These are phyloP conservation scores for Volvariella surrecta DNA, from an alignment of 1,284 basidiomycete species.

Conservation along the genomic window DNA sequence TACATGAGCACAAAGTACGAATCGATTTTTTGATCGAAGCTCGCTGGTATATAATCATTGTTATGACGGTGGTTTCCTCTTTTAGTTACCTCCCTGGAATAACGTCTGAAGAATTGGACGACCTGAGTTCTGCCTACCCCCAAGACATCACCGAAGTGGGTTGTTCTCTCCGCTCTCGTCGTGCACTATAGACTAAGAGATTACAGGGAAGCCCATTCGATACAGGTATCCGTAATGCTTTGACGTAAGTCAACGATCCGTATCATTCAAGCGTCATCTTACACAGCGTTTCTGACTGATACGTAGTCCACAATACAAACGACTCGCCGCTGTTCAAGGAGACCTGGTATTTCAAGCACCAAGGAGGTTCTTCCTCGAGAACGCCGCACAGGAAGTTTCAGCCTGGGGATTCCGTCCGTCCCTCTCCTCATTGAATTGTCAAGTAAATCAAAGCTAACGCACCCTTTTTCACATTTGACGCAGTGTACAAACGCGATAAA, in stretches of 20 bases:
- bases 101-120: slow-evolving; percentile 10
- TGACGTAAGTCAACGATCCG: slow-evolving; percentile 15
- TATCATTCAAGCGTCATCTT: no score
- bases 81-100: slow-evolving; percentile 14
- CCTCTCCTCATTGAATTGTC: background rate
- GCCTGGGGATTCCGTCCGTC: slow-evolving; percentile 21
- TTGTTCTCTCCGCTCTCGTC: slow-evolving; percentile 34
- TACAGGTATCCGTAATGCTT: slow-evolving; percentile 21
- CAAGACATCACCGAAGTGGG: slow-evolving; percentile 17
- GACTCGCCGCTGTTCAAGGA: slow-evolving; percentile 23
- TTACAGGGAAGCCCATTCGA: slow-evolving; percentile 19
- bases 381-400: slow-evolving; percentile 16
- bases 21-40: background rate
- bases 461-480: background rate
- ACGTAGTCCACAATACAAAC: slow-evolving; percentile 24
- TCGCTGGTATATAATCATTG: no score
- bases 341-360: slow-evolving; percentile 24
- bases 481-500: slow-evolving; percentile 16
- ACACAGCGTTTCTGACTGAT: background rate
- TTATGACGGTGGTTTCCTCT: no score
- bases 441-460: no score
- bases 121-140: slow-evolving; percentile 17
- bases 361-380: slow-evolving; percentile 22
- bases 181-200: no score
- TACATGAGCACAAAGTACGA: slow-evolving; percentile 17